Evolutionary conservation across 2,329 filamentous ascomycete genomes (phyloP), one percentile per base, ranked within the genome.

Genomic region (Metarhizium humberi): DNA sequence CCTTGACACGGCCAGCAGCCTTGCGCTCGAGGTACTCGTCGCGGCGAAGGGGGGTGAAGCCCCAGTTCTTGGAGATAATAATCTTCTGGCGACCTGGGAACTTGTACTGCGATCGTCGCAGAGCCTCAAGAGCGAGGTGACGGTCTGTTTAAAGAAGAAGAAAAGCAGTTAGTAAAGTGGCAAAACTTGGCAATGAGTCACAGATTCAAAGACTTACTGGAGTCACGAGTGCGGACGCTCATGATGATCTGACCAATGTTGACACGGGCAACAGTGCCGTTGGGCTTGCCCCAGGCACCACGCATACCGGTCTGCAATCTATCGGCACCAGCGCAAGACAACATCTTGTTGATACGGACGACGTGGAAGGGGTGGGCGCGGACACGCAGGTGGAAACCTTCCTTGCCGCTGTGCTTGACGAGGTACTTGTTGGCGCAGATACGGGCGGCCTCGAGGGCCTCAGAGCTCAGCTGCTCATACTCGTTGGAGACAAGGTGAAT

Each of bases 311-410:
- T 99, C 81, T 99, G 94, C 78, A 99, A 84, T 88, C 94, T 91
- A 97, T 99, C 94, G 87, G 94, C 94, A 85, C 94, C 94, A 73
- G 94, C 94, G 79, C 94, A 99, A 75, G 94, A 97, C 90, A 99
- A 92, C 94, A 99, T 99, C 89, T 99, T 99, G 91, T 99, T 99
- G 92, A 99, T 99, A 80, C 94, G 94, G 84, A 99, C 88, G 80
- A 99, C 94, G 85, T 99, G 94, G 90, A 90, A 99, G 66, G 94
- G 94, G 85, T 99, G 94, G 73, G 91, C 92, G 74, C 94, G 85
- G 73, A 88, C 81, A 69, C 85, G 84, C 66, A 88, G 78, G 75
- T 88, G 85, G 82, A 88, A 88, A 72, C 77, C 75, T 71, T 88
- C 85, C 81, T 88, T 88, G 75, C 85, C 85, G 67, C 78, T 75